A percentile compares a stretch with the other conserved stretches of the same genome.
Conservation (phyloP, 176 grass and related monocot species). For the Zoysia japonica region DNA sequence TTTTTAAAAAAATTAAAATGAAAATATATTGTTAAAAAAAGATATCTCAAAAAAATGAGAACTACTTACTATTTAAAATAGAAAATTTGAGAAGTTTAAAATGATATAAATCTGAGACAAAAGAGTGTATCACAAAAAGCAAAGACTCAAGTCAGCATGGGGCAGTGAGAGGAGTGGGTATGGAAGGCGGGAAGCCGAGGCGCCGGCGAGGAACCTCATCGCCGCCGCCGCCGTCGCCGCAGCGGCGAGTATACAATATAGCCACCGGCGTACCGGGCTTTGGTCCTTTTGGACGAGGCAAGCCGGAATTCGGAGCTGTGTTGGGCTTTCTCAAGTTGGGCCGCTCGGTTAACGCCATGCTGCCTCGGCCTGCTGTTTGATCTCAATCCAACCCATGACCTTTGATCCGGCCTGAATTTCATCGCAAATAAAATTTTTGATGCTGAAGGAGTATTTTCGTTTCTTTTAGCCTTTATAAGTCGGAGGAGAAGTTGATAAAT, state of each 20-base stretch:
- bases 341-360: background rate
- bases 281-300: background rate
- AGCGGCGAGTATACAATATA: background rate
- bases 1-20: too few relatives aligned
- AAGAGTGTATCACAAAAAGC: too few relatives aligned
- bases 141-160: background rate
- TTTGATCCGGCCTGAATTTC: background rate
- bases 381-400: background rate
- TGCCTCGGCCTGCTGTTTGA: background rate
- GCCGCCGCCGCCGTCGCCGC: conserved; percentile 28
- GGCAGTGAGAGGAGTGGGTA: conserved; percentile 17
- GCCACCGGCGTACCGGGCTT: background rate
- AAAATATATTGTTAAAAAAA: too few relatives aligned
- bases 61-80: too few relatives aligned
- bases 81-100: too few relatives aligned
- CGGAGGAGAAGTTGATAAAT: too few relatives aligned
- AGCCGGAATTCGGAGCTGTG: background rate
- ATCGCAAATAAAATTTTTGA: background rate
- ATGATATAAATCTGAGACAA: too few relatives aligned
- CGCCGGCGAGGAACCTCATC: conserved; percentile 48
- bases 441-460: too few relatives aligned
- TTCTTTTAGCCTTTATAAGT: too few relatives aligned
- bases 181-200: conserved; percentile 41
- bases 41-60: too few relatives aligned
- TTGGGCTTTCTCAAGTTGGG: background rate